phyloP scores from a whole-genome alignment of 1,284 basidiomycete species.

The Marasmius fiardii region DNA sequence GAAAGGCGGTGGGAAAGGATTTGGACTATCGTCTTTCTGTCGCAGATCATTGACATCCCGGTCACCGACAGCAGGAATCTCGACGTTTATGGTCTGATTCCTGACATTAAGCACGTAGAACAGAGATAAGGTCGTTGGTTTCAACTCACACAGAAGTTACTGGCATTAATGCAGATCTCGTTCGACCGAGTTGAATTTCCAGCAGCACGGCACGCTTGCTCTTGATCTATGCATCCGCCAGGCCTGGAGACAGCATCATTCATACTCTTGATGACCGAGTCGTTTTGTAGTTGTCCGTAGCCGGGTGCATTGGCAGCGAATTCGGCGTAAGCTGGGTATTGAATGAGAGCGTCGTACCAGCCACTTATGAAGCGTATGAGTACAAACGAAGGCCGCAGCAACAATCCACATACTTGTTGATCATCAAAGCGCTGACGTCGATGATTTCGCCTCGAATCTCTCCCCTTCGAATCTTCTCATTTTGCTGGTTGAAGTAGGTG shows the following conservation, averaged over 20 bases:
- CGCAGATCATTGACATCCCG: conserved; percentile 54
- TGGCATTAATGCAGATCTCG: conserved; percentile 45
- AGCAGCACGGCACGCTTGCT: conserved; percentile 51
- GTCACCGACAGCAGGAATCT: conserved; percentile 46
- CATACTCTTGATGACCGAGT: conserved; percentile 41
- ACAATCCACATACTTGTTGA: conserved; percentile 45
- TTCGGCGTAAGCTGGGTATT: conserved; percentile 56
- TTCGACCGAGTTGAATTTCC: conserved; percentile 42
- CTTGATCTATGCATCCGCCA: conserved; percentile 50
- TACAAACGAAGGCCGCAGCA: not conserved
- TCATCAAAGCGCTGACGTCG: conserved; percentile 44
- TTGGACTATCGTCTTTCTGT: conserved; percentile 41
- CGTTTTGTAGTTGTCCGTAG: conserved; percentile 56
- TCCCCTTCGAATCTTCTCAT: conserved; percentile 46
- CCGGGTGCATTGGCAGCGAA: conserved; percentile 62
- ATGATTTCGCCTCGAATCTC: conserved; percentile 42
- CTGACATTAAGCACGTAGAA: not conserved
- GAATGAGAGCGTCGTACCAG: conserved; percentile 64
- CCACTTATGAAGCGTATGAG: conserved; percentile 36
- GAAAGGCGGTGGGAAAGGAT: conserved; percentile 54
- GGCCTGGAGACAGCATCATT: conserved; percentile 44
- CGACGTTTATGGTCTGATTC: conserved; percentile 43
- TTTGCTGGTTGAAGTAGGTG: conserved; percentile 65
- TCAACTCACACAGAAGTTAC: conserved; percentile 54
- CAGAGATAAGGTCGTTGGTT: not conserved